Evolutionary conservation across 1,139 yeast species (phyloP).

Genomic region (Yamadazyma friedrichii): DNA sequence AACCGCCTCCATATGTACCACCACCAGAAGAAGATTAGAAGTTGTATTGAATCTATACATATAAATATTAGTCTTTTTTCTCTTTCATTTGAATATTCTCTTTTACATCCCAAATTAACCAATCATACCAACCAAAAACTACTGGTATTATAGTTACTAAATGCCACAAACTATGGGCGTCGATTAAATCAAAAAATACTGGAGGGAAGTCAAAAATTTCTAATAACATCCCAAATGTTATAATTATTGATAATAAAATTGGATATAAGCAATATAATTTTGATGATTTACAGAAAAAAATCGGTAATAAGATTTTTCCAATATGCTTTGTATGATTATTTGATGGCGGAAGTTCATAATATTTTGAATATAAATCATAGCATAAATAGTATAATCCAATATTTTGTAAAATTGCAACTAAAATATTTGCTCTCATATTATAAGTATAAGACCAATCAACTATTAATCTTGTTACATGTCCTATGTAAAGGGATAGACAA

Average conservation of each 20-base stretch:
- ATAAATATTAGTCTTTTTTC: conserved; percentile 5
- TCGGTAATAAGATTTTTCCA: conserved; percentile 25
- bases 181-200: conserved; percentile 56
- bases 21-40: conserved; percentile 27
- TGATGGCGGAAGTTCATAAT: conserved; percentile 20
- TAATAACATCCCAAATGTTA: conserved; percentile 74
- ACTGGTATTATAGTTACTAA: conserved; percentile 69
- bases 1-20: conserved; percentile 53
- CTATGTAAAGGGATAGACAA: conserved; percentile 51
- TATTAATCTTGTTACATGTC: conserved; percentile 67
- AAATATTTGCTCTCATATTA: conserved; percentile 88
- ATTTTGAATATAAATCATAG: conserved; percentile 32
- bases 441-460: conserved; percentile 88
- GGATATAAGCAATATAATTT: conserved; percentile 45
- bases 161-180: conserved; percentile 96
- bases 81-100: conserved; percentile 23
- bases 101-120: conserved; percentile 46
- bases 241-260: conserved; percentile 44
- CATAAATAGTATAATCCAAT: conserved; percentile 33
- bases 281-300: conserved; percentile 37
- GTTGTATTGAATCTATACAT: neutral
- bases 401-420: conserved; percentile 76
- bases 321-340: conserved; percentile 28
- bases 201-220: conserved; percentile 92
- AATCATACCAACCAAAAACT: conserved; percentile 45